Evolutionary conservation across 2,329 filamentous ascomycete species (phyloP), one percentile per base, ranked within the genome.

Genomic region (Fonsecaea pugnacius): DNA sequence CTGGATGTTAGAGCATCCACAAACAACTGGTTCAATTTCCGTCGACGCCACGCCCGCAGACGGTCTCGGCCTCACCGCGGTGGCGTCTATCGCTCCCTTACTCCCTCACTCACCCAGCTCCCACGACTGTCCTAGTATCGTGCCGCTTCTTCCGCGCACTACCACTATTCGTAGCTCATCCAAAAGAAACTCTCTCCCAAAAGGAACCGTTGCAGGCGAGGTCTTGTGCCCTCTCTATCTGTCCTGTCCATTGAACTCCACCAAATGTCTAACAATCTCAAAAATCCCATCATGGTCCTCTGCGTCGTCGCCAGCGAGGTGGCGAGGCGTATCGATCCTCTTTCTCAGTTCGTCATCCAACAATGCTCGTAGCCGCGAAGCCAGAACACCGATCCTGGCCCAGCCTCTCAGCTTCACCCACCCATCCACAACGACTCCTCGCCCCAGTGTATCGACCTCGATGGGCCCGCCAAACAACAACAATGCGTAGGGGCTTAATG

Each of bases 301-400:
- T 12, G 9, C 18, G 18, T 51, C 57, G 60, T 71, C 69, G 24
- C 70, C 79, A 38, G 88, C 74, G 52, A 32, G n/a, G 12, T 14
- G 85, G 12, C 82, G 83, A 0, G 91, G 91, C 67, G 91, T 87
- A 74, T 93, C 91, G 55, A 97, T 87, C 77, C 92, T 92, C 69
- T 85, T 83, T 63, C 90, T 90, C 72, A 99, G 85, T 66, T 96
- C 83, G 69, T 89, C 87, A 79, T 99, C 95, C 60, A 99, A 83
- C 88, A 98, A 91, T 63, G 88, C 87, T 67, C 95, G 84, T 70
- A 99, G 78, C 67, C 94, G 83, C 52, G 89, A 91, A 2, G 96
- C 89, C 70, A 99, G 77, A 12, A 98, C 94, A 33, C 94, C 95
- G 68, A 99, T 95, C 53, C 95, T 86, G 1, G 95, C 94, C 95